Percentiles rank a stretch among this genome's conserved stretches.
Conservation (phyloP, 352 stramenopile species). For the Globisporangium polare region DNA sequence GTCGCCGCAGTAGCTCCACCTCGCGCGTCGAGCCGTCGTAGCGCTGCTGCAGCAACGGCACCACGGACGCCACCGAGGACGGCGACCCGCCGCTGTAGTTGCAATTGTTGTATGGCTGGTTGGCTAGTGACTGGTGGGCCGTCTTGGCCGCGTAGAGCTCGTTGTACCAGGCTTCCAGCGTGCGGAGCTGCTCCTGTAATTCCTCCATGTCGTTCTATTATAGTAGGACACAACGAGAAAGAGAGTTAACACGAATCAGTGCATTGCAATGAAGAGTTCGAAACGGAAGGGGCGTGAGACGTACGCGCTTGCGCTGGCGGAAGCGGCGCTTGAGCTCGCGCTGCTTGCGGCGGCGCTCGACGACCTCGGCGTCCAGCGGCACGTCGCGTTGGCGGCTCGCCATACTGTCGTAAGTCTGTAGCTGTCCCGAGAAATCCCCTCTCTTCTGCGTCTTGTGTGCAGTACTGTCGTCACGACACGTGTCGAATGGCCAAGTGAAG, state of each 20-base stretch:
- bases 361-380: background rate
- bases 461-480: no score
- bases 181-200: constrained; percentile 7
- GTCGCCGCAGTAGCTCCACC: background rate
- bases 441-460: no score
- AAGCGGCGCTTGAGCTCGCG: constrained; percentile 19
- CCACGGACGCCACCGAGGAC: background rate
- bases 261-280: no score
- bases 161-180: constrained; percentile 8
- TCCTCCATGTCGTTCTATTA: constrained; percentile 1
- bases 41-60: background rate
- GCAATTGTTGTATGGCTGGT: background rate
- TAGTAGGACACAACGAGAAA: background rate
- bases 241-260: background rate
- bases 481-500: background rate
- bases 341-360: constrained; percentile 14
- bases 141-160: constrained; percentile 4
- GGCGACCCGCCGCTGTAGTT: background rate
- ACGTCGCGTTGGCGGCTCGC: background rate
- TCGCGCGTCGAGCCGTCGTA: constrained; percentile 7
- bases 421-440: background rate
- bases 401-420: background rate
- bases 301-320: constrained; percentile 10
- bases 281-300: background rate
- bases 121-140: background rate